Conservation (phyloP, 2,329 filamentous ascomycete genomes). For the Hymenoscyphus fructigenus region DNA sequence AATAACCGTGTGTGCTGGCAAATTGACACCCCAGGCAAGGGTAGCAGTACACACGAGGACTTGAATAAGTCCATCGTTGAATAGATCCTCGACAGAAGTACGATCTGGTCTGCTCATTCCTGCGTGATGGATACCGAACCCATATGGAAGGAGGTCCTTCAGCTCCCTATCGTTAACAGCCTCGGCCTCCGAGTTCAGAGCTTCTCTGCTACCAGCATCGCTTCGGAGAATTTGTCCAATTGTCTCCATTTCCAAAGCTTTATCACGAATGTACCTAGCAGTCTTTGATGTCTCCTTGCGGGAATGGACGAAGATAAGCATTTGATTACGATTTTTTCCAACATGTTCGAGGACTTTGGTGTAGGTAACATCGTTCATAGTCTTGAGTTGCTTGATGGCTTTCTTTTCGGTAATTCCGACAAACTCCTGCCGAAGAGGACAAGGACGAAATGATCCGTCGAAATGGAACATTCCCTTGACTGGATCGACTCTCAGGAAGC, state of each 20-base stretch:
- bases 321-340: slow-evolving; percentile 88
- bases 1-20: slow-evolving; percentile 96
- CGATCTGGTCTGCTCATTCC: slow-evolving; percentile 96
- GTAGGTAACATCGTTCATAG: slow-evolving; percentile 99
- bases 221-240: slow-evolving; percentile 93
- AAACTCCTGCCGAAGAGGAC: slow-evolving; percentile 93
- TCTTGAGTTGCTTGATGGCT: slow-evolving; percentile 97
- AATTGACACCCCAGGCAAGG: slow-evolving; percentile 97
- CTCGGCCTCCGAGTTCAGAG: slow-evolving; percentile 80
- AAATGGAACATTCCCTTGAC: slow-evolving; percentile 92
- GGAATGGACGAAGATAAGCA: slow-evolving; percentile 98
- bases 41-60: slow-evolving; percentile 97
- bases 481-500: slow-evolving; percentile 86
- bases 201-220: slow-evolving; percentile 87
- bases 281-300: slow-evolving; percentile 98
- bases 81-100: slow-evolving; percentile 91
- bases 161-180: slow-evolving; percentile 81
- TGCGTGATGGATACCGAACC: slow-evolving; percentile 97
- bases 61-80: slow-evolving; percentile 85
- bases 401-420: slow-evolving; percentile 97
- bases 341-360: slow-evolving; percentile 97
- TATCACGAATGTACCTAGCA: slow-evolving; percentile 92
- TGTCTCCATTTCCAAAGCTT: slow-evolving; percentile 93
- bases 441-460: slow-evolving; percentile 89
- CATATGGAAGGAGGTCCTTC: slow-evolving; percentile 92